phyloP scores from a whole-genome alignment of 371 early-diverging fungal species.

The Capillidium rhysosporum region DNA sequence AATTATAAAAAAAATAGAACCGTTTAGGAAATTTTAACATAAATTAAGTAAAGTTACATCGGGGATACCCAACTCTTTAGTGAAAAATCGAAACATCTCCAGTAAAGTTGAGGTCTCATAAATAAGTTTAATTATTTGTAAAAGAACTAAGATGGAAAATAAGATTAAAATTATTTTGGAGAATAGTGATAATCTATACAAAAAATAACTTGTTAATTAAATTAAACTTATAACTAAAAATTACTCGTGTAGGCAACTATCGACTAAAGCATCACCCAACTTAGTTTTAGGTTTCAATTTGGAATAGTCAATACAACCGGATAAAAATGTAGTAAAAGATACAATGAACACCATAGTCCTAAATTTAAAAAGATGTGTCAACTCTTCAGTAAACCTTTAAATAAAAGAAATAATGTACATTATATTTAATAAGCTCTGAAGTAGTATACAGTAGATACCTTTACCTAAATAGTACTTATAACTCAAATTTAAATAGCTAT shows the following conservation, averaged over 20 bases:
- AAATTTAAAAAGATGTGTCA: no score
- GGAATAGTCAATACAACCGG: slow-evolving; percentile 74
- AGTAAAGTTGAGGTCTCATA: slow-evolving; percentile 45
- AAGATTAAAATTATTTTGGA: neutral
- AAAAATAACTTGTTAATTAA: neutral
- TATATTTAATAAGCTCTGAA: slow-evolving; percentile 45
- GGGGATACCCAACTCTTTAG: slow-evolving; percentile 53
- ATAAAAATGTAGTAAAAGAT: slow-evolving; percentile 62
- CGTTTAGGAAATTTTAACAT: no score
- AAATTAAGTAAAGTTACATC: slow-evolving; percentile 29
- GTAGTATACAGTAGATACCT: slow-evolving; percentile 55
- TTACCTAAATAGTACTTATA: slow-evolving; percentile 67
- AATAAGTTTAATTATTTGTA: slow-evolving; percentile 40
- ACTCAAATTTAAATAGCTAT: slow-evolving; percentile 14
- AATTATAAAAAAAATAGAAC: neutral
- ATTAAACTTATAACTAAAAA: neutral
- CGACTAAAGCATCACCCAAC: slow-evolving; percentile 42
- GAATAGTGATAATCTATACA: neutral
- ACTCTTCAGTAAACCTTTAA: slow-evolving; percentile 2
- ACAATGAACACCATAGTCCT: slow-evolving; percentile 74
- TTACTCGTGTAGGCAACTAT: slow-evolving; percentile 22
- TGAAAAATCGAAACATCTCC: slow-evolving; percentile 73
- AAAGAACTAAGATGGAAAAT: slow-evolving; percentile 8
- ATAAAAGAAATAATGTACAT: slow-evolving; percentile 24
- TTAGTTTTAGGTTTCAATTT: slow-evolving; percentile 38